Evolutionary conservation across 495 filamentous ascomycete genomes (phyloP), one percentile per base, ranked within the genome.

Genomic region (Massariosphaeria phaeospora): DNA sequence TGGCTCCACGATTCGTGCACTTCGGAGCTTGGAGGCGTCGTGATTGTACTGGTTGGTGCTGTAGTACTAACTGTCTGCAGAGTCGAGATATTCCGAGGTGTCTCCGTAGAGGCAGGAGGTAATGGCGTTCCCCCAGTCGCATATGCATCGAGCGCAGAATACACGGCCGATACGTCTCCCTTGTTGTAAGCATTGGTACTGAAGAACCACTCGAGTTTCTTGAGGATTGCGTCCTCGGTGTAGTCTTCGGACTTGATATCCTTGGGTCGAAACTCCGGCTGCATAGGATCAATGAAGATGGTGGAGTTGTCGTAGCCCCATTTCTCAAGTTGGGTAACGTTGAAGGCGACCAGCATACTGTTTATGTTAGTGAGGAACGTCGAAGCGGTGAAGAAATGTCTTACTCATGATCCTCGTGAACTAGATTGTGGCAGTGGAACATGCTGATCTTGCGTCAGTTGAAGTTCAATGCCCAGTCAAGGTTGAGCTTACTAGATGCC

Each of bases 291-390:
- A 54, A 65, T 66, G 48, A 73, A 75, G 34, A 62, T 54, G n/a
- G 66, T 68, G 0, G 64, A 70, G 51, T 77, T 69, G 10, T 57
- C 57, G 64, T 80, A 80, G 15, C 75, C 76, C 42, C 74, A 71
- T 48, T 75, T 67, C 0, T 59, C 46, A 5, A 78, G 62, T 10
- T 59, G 62, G 9, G 76, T 76, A 18, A 80, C 73, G 51, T 82
- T 82, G 62, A 82, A 79, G n/a, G 75, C 78, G 0, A 68, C 76
- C 73, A 81, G 77, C 79, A 81, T 81, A 45, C 57, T 60, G 21
- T 2, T 26, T n/a, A 39, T n/a, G 27, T 39, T 42, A 39, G 23
- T 35, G 15, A 49, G 25, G 11, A 38, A 6, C 1, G 7, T 7
- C 24, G 13, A 21, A 30, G 18, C 17, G 20, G 1, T n/a, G 44